A percentile compares a stretch with the other conserved stretches of the same genome.
Conservation (phyloP, 1,284 basidiomycete species). For the Ganoderma lucidum region DNA sequence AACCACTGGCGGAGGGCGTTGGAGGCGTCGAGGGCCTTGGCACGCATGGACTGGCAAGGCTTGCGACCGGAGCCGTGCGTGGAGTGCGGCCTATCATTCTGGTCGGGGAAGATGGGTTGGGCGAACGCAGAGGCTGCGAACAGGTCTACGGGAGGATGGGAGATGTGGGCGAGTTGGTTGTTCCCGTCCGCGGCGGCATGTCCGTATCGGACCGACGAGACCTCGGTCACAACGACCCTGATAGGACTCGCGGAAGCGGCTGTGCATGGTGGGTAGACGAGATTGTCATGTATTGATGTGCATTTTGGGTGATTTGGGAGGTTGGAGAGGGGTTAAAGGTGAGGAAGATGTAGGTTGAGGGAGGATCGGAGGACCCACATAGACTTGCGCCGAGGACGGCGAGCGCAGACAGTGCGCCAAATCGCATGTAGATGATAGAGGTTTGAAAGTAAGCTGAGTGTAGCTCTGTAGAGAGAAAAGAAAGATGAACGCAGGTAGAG, state of each 20-base stretch:
- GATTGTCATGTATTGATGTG: background rate
- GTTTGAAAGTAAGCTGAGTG: background rate
- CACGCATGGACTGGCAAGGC: constrained; percentile 39
- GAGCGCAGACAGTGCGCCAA: constrained; percentile 30
- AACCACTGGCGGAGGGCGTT: constrained; percentile 59
- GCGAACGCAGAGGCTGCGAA: constrained; percentile 12
- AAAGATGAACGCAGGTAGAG: constrained; percentile 8
- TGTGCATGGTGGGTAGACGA: background rate
- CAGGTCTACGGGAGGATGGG: constrained; percentile 17
- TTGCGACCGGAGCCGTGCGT: constrained; percentile 26
- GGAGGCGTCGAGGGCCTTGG: constrained; percentile 55
- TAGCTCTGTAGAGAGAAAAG: constrained; percentile 8
- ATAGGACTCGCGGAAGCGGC: constrained; percentile 46
- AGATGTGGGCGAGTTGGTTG: constrained; percentile 18
- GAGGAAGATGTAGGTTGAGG: background rate
- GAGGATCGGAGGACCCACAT: constrained; percentile 38
- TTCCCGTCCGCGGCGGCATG: constrained; percentile 30
- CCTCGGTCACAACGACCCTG: constrained; percentile 46
- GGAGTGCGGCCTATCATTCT: constrained; percentile 19
- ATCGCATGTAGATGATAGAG: constrained; percentile 15
- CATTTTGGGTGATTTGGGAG: background rate
- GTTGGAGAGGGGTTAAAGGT: background rate
- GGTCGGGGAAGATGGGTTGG: constrained; percentile 27
- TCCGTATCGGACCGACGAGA: constrained; percentile 40
- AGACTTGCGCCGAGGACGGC: constrained; percentile 46